These are phyloP conservation scores for Coleophoma eucalyptorum DNA, from an alignment of 2,329 filamentous ascomycete genomes.

Conservation along the genomic window DNA sequence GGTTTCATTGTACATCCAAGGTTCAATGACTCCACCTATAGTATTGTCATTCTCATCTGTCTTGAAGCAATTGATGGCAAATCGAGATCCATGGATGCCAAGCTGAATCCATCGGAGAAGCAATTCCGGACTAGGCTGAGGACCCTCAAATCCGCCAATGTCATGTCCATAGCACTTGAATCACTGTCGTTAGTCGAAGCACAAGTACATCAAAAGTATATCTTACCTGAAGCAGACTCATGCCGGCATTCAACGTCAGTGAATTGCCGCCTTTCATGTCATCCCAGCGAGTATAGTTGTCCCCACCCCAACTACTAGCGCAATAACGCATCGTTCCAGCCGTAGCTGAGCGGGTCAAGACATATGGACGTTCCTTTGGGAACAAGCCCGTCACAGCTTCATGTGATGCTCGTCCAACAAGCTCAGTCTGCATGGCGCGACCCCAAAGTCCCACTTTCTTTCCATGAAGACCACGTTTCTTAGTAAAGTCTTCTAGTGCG, in stretches of 20 bases:
- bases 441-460: slow-evolving; percentile 65
- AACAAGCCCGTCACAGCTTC: slow-evolving; percentile 58
- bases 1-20: slow-evolving; percentile 72
- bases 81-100: slow-evolving; percentile 65
- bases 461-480: slow-evolving; percentile 20
- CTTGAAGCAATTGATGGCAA: slow-evolving; percentile 78
- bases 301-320: slow-evolving; percentile 70
- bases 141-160: slow-evolving; percentile 72
- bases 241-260: slow-evolving; percentile 62
- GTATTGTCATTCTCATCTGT: slow-evolving; percentile 61
- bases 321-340: slow-evolving; percentile 67
- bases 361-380: slow-evolving; percentile 59
- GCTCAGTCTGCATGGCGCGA: slow-evolving; percentile 63
- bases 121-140: slow-evolving; percentile 66
- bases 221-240: slow-evolving; percentile 59
- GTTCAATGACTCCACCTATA: slow-evolving; percentile 71
- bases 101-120: slow-evolving; percentile 72
- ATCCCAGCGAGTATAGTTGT: slow-evolving; percentile 72
- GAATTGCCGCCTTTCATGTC: slow-evolving; percentile 71
- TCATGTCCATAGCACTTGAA: slow-evolving; percentile 64
- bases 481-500: slow-evolving; percentile 43
- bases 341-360: slow-evolving; percentile 68
- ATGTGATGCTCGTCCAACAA: slow-evolving; percentile 68
- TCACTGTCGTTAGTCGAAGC: not conserved
- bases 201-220: not conserved